Conservation (phyloP, 352 stramenopile genomes). For the Pythium phragmiticola region DNA sequence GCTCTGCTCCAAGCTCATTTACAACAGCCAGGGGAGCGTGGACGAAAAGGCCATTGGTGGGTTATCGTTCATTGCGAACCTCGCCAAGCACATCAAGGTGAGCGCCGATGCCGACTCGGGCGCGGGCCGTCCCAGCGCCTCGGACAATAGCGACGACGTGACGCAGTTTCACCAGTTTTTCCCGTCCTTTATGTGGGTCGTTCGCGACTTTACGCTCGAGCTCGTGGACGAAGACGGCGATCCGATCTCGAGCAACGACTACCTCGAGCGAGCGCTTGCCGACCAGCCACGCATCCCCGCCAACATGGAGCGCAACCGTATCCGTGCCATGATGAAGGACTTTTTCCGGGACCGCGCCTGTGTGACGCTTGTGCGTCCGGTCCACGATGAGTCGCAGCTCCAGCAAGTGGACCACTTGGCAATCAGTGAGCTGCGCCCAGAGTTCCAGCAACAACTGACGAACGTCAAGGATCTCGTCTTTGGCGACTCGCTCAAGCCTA, state of each 20-base stretch:
- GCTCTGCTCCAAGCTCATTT: constrained; percentile 86
- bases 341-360: constrained; percentile 84
- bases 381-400: constrained; percentile 75
- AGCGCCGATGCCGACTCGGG: constrained; percentile 37
- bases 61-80: constrained; percentile 86
- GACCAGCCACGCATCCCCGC: constrained; percentile 67
- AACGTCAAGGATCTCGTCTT: constrained; percentile 75
- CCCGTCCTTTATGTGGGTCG: constrained; percentile 87
- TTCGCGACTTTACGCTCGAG: constrained; percentile 87
- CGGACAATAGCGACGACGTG: constrained; percentile 45
- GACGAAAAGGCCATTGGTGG: constrained; percentile 84
- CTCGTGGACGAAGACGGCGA: constrained; percentile 85
- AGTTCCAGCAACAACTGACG: constrained; percentile 74
- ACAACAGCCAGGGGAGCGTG: constrained; percentile 85
- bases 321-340: constrained; percentile 81
- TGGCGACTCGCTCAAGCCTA: constrained; percentile 66
- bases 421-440: constrained; percentile 63
- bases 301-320: constrained; percentile 77
- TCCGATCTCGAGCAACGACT: constrained; percentile 74
- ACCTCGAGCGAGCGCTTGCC: constrained; percentile 74
- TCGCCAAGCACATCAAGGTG: constrained; percentile 85
- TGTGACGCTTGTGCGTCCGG: constrained; percentile 77
- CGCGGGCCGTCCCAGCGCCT: constrained; percentile 6
- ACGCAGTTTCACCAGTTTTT: constrained; percentile 86
- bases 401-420: constrained; percentile 72